These are phyloP conservation scores for Mortierella sp. DNA, from an alignment of 371 early-diverging fungal species.

Conservation along the genomic window DNA sequence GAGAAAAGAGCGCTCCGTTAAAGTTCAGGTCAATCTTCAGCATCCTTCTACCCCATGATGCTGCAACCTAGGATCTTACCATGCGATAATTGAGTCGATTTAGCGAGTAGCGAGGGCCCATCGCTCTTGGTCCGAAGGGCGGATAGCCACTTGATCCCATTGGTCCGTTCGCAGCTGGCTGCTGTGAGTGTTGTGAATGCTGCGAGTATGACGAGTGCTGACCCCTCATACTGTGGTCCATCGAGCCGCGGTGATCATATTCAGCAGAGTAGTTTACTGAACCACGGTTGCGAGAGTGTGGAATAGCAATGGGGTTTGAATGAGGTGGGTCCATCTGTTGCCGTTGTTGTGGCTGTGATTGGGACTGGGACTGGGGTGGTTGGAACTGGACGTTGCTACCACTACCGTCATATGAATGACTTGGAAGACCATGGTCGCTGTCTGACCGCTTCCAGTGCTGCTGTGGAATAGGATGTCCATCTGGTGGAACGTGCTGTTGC, in stretches of 20 bases:
- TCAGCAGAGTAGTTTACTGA: conserved; percentile 4
- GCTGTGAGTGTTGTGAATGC: neutral
- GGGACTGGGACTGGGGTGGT: neutral
- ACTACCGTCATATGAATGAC: neutral
- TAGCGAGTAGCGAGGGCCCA: conserved; percentile 31
- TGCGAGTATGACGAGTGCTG: conserved; percentile 6
- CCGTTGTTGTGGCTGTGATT: neutral
- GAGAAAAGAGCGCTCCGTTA: neutral
- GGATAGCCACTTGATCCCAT: conserved; percentile 3
- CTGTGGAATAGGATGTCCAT: conserved; percentile 3
- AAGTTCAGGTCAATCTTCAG: neutral
- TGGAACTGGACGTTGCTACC: conserved; percentile 1
- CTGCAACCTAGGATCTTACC: conserved; percentile 10
- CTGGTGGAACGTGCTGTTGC: neutral
- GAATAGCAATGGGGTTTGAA: conserved; percentile 31
- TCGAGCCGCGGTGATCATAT: conserved; percentile 4
- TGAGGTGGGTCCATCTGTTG: neutral
- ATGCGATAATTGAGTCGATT: conserved; percentile 33
- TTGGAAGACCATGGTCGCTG: neutral
- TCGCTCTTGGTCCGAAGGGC: conserved; percentile 1
- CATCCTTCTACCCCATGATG: neutral
- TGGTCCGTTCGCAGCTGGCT: neutral
- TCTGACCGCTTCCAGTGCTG: conserved; percentile 1
- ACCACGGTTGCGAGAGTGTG: conserved; percentile 24
- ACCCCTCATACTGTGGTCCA: conserved; percentile 6